A percentile compares a stretch with the other conserved stretches of the same genome.
These are phyloP conservation scores for Nothopassalora personata DNA, from an alignment of 2,329 filamentous ascomycete species.

Conservation along the genomic window DNA sequence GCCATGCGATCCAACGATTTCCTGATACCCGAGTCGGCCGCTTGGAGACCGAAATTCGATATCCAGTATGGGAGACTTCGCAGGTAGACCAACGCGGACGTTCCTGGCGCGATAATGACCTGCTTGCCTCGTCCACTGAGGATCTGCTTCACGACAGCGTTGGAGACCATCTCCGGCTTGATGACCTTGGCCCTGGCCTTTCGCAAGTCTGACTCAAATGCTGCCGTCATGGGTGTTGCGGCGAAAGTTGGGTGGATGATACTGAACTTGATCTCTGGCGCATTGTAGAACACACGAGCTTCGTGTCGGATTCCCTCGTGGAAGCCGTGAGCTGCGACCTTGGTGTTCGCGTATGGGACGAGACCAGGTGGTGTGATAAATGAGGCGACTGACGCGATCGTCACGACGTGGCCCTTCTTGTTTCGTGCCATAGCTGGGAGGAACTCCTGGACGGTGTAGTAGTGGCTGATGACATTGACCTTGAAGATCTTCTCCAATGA, in stretches of 20 bases:
- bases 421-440: slow-evolving; percentile 47
- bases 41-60: neutral
- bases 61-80: slow-evolving; percentile 7
- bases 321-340: slow-evolving; percentile 49
- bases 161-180: slow-evolving; percentile 37
- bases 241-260: slow-evolving; percentile 42
- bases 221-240: slow-evolving; percentile 36
- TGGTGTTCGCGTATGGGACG: slow-evolving; percentile 50
- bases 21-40: slow-evolving; percentile 1
- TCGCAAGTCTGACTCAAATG: slow-evolving; percentile 32
- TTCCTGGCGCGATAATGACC: slow-evolving; percentile 33
- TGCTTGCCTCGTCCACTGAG: slow-evolving; percentile 38
- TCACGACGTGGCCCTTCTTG: slow-evolving; percentile 54
- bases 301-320: slow-evolving; percentile 46
- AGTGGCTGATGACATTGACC: slow-evolving; percentile 50
- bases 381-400: slow-evolving; percentile 50
- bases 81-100: slow-evolving; percentile 1
- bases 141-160: slow-evolving; percentile 43
- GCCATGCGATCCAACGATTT: neutral
- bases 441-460: slow-evolving; percentile 48
- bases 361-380: slow-evolving; percentile 41
- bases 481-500: slow-evolving; percentile 47
- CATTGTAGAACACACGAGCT: slow-evolving; percentile 39
- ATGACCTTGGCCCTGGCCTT: slow-evolving; percentile 32
- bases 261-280: slow-evolving; percentile 40